Percentiles rank a stretch among this genome's conserved stretches.
Evolutionary conservation across 352 stramenopile genomes (phyloP).

Genomic region (Globisporangium carolinianum): DNA sequence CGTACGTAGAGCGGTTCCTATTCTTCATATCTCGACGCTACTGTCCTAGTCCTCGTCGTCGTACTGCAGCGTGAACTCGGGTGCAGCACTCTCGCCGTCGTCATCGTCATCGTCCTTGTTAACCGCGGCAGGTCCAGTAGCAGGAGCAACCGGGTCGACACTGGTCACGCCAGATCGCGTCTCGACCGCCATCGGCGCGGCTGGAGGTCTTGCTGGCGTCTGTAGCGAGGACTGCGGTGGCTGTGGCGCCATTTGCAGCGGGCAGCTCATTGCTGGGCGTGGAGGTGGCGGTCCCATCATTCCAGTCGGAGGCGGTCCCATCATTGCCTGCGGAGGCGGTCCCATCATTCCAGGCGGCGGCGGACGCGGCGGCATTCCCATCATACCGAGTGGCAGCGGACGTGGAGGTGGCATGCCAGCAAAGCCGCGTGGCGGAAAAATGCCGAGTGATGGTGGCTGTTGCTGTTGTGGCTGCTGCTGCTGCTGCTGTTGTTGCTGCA

Average conservation of each 20-base stretch:
- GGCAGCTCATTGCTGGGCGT: neutral
- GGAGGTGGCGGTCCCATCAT: neutral
- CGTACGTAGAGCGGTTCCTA: too few species aligned
- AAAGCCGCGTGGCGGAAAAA: slow-evolving; percentile 4
- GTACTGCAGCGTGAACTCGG: slow-evolving; percentile 73
- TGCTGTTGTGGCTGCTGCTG: slow-evolving; percentile 2
- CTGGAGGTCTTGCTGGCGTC: neutral
- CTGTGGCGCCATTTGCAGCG: neutral
- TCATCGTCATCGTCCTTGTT: slow-evolving; percentile 43
- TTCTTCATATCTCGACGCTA: too few species aligned
- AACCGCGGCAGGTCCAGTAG: neutral
- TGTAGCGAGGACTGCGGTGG: neutral
- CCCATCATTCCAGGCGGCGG: neutral
- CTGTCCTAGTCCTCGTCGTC: slow-evolving; percentile 58
- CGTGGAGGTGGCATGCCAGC: slow-evolving; percentile 1
- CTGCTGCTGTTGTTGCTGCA: neutral
- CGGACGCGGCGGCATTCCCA: neutral
- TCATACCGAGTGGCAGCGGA: neutral
- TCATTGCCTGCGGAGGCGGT: slow-evolving; percentile 1
- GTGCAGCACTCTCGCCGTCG: slow-evolving; percentile 39
- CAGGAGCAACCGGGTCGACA: neutral
- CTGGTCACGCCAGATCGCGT: neutral
- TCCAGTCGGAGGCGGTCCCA: neutral
- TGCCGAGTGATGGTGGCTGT: slow-evolving; percentile 5
- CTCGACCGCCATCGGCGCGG: neutral